phyloP scores from a whole-genome alignment of 148 eudicot genomes.

The Fallopia convolvulus region DNA sequence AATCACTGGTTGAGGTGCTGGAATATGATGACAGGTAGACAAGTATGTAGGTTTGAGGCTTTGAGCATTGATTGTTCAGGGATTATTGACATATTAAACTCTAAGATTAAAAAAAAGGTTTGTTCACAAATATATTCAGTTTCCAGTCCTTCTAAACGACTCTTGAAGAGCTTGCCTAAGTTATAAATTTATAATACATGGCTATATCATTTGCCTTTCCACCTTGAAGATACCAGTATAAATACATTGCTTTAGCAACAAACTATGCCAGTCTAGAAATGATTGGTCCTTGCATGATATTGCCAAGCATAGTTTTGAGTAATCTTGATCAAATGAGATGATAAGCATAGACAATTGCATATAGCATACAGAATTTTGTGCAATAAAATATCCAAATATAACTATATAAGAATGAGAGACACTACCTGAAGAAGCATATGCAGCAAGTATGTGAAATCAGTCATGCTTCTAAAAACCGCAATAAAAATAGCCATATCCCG shows the following conservation, averaged over 20 bases:
- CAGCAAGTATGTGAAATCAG: constrained; percentile 49
- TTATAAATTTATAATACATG: constrained; percentile 12
- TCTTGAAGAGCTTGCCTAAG: neutral
- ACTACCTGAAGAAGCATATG: constrained; percentile 75
- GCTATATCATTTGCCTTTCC: neutral
- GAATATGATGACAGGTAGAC: neutral
- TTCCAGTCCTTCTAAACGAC: neutral
- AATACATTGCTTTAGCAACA: neutral
- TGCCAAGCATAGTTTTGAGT: neutral
- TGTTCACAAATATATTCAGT: neutral
- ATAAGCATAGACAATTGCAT: neutral
- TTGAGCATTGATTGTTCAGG: neutral
- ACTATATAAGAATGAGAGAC: neutral
- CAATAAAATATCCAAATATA: neutral
- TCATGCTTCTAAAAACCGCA: constrained; percentile 52
- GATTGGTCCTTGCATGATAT: neutral
- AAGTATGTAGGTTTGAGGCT: neutral
- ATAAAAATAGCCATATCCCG: constrained; percentile 37
- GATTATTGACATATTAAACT: neutral
- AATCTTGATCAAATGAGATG: neutral
- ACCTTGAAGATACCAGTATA: neutral
- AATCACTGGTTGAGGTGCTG: neutral
- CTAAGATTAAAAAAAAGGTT: neutral
- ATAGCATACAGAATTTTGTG: neutral
- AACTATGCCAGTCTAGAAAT: neutral